These are phyloP conservation scores for Leccinum subtestaceum DNA, from an alignment of 768 basidiomycete genomes.

Conservation along the genomic window DNA sequence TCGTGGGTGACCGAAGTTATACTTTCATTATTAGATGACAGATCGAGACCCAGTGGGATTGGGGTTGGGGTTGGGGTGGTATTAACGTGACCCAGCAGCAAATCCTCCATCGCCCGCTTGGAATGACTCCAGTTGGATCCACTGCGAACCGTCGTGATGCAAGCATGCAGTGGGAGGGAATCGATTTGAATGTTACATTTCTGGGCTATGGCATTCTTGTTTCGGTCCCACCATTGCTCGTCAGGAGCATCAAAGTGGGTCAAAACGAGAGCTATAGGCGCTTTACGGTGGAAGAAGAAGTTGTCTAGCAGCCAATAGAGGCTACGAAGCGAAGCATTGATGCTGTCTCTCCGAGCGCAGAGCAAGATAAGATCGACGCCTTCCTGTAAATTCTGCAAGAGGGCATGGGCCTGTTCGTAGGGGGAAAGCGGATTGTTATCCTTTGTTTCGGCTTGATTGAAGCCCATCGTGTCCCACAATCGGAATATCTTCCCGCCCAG, in stretches of 20 bases:
- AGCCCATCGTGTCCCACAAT: conserved; percentile 36
- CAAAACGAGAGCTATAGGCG: conserved; percentile 38
- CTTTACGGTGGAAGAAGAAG: conserved; percentile 36
- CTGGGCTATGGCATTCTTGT: conserved; percentile 21
- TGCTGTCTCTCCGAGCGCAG: conserved; percentile 36
- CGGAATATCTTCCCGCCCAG: conserved; percentile 21
- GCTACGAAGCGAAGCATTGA: conserved; percentile 33
- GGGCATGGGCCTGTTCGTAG: conserved; percentile 30
- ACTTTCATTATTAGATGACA: conserved; percentile 8
- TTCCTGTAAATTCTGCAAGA: conserved; percentile 32
- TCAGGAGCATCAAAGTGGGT: conserved; percentile 37
- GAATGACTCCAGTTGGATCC: conserved; percentile 6
- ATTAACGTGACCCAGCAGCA: conserved; percentile 8
- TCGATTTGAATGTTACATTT: conserved; percentile 11
- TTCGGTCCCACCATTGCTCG: conserved; percentile 39
- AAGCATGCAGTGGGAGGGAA: conserved; percentile 7
- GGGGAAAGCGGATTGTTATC: conserved; percentile 15
- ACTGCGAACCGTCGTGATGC: conserved; percentile 18
- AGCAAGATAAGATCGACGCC: conserved; percentile 42
- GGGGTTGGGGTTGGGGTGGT: conserved; percentile 7
- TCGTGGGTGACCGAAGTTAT: background rate
- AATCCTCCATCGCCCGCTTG: conserved; percentile 5
- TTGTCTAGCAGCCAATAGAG: conserved; percentile 39
- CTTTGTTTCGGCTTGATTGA: conserved; percentile 24
- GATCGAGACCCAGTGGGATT: conserved; percentile 13